Base-by-base conservation (phyloP, 805 yeast species). In the Brettanomyces bruxellensis region DNA sequence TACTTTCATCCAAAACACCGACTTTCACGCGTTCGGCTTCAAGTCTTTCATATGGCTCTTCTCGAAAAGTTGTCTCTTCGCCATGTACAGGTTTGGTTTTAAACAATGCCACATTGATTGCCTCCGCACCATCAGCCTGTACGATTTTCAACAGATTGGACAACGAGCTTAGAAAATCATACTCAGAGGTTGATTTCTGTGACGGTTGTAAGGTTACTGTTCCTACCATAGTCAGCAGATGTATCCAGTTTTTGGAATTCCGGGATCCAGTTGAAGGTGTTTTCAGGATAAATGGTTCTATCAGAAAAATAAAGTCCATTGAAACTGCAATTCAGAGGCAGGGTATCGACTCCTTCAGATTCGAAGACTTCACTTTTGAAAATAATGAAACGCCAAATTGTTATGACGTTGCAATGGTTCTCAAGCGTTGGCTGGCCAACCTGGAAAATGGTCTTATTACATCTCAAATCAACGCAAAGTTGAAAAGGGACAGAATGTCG, bases 241-340 rank as follows among this genome's bases (percentile, higher is more conserved):
- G 69, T 48, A 61, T 68, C 44, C 42, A 54, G 23, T 64, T 51
- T 46, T 56, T 66, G 13, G 38, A 47, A 12, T 38, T 44, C 1
- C 47, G 52, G 38, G 59, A 52, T 1, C 59, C 58, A 4, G 51
- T 55, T 4, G 67, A 66, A 51, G 70, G 70, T 11, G 53, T 66
- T n/a, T 66, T 66, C 48, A 50, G 70, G 49, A 60, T 66, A 47
- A 66, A 65, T 48, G 67, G 69, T 5, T 56, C 67, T 11, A 51
- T 66, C 32, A 59, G 59, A 39, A 66, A 65, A 44, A 58, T 65
- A 34, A 62, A 59, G 43, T 38, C 46, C 22, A 53, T 66, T 41
- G 70, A 66, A 45, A 7, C 43, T 4, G 45, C 48, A 41, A 54
- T 66, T 24, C 46, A 50, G 25, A 54, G 50, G 4, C 42, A 49